Evolutionary conservation across 2,329 filamentous ascomycete species (phyloP), one percentile per base, ranked within the genome.

Genomic region (Ceratocystis diversiconidia): DNA sequence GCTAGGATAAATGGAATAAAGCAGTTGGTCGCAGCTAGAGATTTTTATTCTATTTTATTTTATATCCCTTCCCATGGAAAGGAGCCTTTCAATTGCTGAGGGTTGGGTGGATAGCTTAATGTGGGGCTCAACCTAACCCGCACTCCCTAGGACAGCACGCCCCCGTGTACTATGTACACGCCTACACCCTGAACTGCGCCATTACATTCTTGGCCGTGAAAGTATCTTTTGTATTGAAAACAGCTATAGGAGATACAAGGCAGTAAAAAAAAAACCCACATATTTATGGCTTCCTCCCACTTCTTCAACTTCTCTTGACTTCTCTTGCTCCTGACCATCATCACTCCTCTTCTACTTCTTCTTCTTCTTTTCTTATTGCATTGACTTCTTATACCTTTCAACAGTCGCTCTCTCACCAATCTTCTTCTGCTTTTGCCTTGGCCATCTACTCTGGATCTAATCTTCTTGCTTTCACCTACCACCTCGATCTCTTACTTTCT

Each of bases 261-360:
- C 52, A 17, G 36, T 19, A 64, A 65, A 25, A 61, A 61, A 62
- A 65, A 66, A 66, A 66, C 44, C 44, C 60, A 66, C 64, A 66
- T 66, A 66, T 66, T 41, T 66, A 22, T 32, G 28, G 36, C 36
- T 28, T 48, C 41, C 59, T 25, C 64, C 64, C 64, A 57, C 44
- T 41, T 62, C 19, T 46, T 61, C 41, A 17, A 15, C 28, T 30
- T 50, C n/a, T 28, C n/a, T 22, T 62, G 10, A 41, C 10, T 41
- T 41, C 36, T 28, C 22, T 5, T 17, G 22, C 25, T 57, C 19
- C 3, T 63, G 55, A 3, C 22, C 15, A 48, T 17, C 32, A 55
- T 63, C 48, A 44, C 41, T 55, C 41, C 22, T 61, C 32, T 12
- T 43, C 32, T 12, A 19, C 30, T 28, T 5, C 22, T 44, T 25